phyloP scores from a whole-genome alignment of 805 yeast species.

The Nakazawaea ishiwadae region DNA sequence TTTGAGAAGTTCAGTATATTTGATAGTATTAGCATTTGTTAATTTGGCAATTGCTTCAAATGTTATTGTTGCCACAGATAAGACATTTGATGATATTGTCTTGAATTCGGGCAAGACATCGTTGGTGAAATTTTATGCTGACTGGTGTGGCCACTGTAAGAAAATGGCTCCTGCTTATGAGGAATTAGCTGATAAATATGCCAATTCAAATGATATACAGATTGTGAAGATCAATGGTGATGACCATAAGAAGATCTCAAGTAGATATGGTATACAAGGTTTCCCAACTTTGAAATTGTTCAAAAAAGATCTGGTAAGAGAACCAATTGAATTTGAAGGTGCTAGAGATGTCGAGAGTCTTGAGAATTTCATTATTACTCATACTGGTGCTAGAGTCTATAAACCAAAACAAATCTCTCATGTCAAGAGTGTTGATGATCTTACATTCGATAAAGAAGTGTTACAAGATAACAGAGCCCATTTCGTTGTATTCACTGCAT shows the following conservation, averaged over 20 bases:
- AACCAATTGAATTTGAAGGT: constrained; percentile 56
- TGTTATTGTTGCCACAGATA: constrained; percentile 41
- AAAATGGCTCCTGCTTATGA: constrained; percentile 50
- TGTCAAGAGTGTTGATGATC: constrained; percentile 30
- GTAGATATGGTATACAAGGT: constrained; percentile 49
- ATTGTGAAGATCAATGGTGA: constrained; percentile 60
- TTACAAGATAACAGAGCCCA: constrained; percentile 28
- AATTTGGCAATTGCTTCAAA: constrained; percentile 16
- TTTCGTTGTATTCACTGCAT: constrained; percentile 53
- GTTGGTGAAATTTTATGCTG: constrained; percentile 70
- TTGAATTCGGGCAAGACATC: constrained; percentile 63
- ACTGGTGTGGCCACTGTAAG: constrained; percentile 72
- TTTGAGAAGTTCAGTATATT: not conserved
- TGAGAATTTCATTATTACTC: constrained; percentile 39
- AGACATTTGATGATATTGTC: constrained; percentile 50
- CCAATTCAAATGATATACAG: constrained; percentile 32
- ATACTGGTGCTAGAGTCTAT: constrained; percentile 24
- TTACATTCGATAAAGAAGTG: constrained; percentile 38
- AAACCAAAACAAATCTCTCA: constrained; percentile 17
- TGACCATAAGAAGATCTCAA: constrained; percentile 43
- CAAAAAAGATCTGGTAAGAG: constrained; percentile 38
- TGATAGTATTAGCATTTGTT: not conserved
- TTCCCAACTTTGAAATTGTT: constrained; percentile 64
- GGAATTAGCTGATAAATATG: constrained; percentile 38
- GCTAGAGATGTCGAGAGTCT: constrained; percentile 45